These are phyloP conservation scores for Calocybe cyanea DNA, from an alignment of 768 basidiomycete genomes.

Conservation along the genomic window DNA sequence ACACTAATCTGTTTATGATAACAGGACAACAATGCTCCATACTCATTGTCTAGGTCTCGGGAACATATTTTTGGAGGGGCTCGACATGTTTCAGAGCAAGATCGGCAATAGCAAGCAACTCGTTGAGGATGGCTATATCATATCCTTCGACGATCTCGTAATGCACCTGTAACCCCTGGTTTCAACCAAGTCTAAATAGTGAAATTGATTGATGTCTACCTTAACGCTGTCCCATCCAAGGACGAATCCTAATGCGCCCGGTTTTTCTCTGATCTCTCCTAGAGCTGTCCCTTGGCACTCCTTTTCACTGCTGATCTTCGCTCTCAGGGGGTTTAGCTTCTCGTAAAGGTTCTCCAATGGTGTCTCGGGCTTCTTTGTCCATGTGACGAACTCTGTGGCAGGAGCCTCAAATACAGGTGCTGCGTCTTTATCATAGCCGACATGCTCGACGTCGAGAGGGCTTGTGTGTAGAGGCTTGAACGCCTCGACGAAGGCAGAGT, in stretches of 20 bases:
- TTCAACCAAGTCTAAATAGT: no score
- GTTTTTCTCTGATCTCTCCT: slow-evolving; percentile 12
- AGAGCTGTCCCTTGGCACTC: background rate
- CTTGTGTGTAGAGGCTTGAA: background rate
- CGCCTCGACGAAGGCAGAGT: background rate
- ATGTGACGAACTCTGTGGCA: slow-evolving; percentile 1
- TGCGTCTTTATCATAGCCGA: slow-evolving; percentile 7
- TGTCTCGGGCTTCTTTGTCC: background rate
- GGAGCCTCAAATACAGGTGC: background rate
- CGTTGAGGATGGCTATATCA: slow-evolving; percentile 4
- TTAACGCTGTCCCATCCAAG: slow-evolving; percentile 13
- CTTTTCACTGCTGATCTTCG: background rate
- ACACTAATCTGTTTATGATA: no score
- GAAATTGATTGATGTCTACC: slow-evolving; percentile 3
- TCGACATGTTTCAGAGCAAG: slow-evolving; percentile 6
- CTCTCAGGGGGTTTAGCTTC: background rate
- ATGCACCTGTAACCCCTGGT: slow-evolving; percentile 6
- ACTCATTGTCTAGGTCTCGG: no score
- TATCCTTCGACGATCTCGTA: slow-evolving; percentile 6
- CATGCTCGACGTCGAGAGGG: slow-evolving; percentile 9
- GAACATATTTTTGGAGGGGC: no score
- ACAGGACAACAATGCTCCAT: no score
- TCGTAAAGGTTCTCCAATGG: background rate
- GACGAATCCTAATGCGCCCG: slow-evolving; percentile 1
- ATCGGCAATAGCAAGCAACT: background rate